Conservation (phyloP, 352 stramenopile genomes). For the Phytophthora sansomeana region DNA sequence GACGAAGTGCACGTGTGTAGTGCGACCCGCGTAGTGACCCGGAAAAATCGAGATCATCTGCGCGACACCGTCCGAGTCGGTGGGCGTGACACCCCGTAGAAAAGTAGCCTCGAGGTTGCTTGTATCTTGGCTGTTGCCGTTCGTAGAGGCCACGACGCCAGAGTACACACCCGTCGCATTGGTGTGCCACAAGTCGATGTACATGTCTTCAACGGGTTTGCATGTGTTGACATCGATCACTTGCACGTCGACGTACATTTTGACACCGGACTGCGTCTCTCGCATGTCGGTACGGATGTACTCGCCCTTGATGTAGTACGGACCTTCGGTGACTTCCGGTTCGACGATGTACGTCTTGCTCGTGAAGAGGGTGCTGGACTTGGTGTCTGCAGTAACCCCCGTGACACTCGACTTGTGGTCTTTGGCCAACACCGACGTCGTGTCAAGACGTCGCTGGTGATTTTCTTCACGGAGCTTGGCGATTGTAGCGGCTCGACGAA, state of each 20-base stretch:
- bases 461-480: constrained; percentile 19
- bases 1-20: constrained; percentile 33
- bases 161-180: constrained; percentile 40
- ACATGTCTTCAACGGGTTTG: constrained; percentile 28
- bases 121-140: constrained; percentile 24
- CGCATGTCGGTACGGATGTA: constrained; percentile 33
- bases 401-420: constrained; percentile 24
- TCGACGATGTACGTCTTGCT: constrained; percentile 18
- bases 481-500: constrained; percentile 17
- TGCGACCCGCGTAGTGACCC: constrained; percentile 31
- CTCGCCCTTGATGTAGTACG: constrained; percentile 36
- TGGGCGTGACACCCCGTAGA: constrained; percentile 29
- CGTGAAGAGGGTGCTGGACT: constrained; percentile 22
- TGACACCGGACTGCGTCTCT: constrained; percentile 26
- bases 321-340: constrained; percentile 35
- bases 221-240: constrained; percentile 36
- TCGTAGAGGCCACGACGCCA: constrained; percentile 30
- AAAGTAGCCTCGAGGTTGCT: constrained; percentile 35
- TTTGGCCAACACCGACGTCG: constrained; percentile 16
- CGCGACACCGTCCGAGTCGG: constrained; percentile 31
- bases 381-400: constrained; percentile 10
- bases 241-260: constrained; percentile 35
- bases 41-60: constrained; percentile 37
- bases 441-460: constrained; percentile 23
- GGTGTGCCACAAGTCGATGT: constrained; percentile 39